Evolutionary conservation across 768 basidiomycete genomes (phyloP), one percentile per base, ranked within the genome.

Genomic region (Hericium coralloides): DNA sequence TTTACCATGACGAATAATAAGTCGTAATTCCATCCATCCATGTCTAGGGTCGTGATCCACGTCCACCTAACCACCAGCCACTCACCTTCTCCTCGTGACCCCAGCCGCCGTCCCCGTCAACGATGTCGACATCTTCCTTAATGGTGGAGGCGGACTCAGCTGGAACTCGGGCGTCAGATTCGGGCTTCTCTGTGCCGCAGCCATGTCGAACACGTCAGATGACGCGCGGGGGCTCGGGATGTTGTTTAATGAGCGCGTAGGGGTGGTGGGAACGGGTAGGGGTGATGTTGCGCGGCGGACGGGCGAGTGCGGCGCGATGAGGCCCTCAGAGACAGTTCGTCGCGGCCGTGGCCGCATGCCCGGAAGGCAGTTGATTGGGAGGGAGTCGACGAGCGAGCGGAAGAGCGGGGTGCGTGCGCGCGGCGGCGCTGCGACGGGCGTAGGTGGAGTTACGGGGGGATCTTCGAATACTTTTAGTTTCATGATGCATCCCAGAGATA

Each of bases 291-390:
- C 23, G 10, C 49, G 49, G 8, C 20, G 49, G 49, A 50, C 64
- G 1, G 82, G 80, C 15, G 84, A 76, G 12, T 74, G 80, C 14
- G 85, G 85, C 0, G 87, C 82, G 58, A 92, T 82, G 53, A 92
- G 72, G 12, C 88, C 91, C 61, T 89, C 84, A 14, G 82, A 74
- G 7, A 77, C 72, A 38, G 76, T 74, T 52, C 72, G 74, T n/a
- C 79, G 71, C 20, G 73, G 67, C 43, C 73, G 73, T 10, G 80
- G 73, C 18, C 80, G 76, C 4, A 83, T 52, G 60, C 59, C 76
- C 60, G 56, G 80, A 55, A 65, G 66, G 3, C 74, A 69, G 61
- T 79, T 71, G 50, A 66, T 76, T 60, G 56, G 80, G 54, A 65
- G 66, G 1, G 67, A 55, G 39, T 77, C 79, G 60, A 85, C 76